Base-by-base conservation (phyloP, 768 basidiomycete genomes). In the Sporobolomyces phaffii region DNA sequence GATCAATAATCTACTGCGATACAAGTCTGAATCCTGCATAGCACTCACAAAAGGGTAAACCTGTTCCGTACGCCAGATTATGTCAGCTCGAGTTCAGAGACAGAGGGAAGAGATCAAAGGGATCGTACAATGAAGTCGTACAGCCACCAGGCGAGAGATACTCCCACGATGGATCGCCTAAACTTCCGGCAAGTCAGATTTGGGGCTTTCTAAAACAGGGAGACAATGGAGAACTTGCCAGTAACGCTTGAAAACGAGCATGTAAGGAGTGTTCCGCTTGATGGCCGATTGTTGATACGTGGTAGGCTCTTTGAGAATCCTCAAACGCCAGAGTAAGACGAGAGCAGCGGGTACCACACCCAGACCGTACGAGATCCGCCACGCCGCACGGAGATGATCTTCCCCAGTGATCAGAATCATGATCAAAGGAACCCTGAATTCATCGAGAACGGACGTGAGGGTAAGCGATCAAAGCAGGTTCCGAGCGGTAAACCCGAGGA, bases 181-280 rank as follows among this genome's bases (percentile, higher is more conserved):
- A 45, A n/a, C n/a, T n/a, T n/a, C n/a, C n/a, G n/a, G n/a, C n/a
- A n/a, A n/a, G n/a, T n/a, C n/a, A n/a, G n/a, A n/a, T n/a, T n/a
- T n/a, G n/a, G n/a, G 18, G 24, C 48, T 18, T 14, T 9, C 11
- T 15, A 26, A 50, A 18, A 10, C 24, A 24, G 22, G 24, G 17
- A 9, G 17, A 38, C 15, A 40, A 26, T n/a, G 53, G 9, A 41
- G 15, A 41, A 26, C 44, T 47, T 3, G 34, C 80, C 92, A 88
- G 76, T 98, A 98, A 47, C 89, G 84, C 74, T 82, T 86, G 44
- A 94, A 68, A 70, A 92, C 81, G 29, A 96, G 82, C 22, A 13
- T 10, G 36, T 64, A 72, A 1, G 68, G 68, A 1, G 60, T 44
- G 48, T 63, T 62, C 8, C 33, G n/a, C 18, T 44, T 45, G 57